Conservation (phyloP, 176 grass and related monocot species). For the Triticum monococcum region DNA sequence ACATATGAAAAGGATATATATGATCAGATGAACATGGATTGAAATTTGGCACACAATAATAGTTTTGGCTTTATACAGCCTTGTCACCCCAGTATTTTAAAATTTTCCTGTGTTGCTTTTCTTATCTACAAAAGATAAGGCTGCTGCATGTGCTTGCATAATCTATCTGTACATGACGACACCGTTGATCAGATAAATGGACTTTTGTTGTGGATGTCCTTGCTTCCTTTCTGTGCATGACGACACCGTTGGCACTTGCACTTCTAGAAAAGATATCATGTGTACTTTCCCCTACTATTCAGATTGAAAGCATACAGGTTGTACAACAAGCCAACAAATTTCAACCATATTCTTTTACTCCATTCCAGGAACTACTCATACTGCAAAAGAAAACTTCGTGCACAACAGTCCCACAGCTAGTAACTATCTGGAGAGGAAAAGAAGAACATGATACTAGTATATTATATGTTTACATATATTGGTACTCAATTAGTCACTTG, state of each 20-base stretch:
- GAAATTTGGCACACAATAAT: too few species aligned
- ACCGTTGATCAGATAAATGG: too few species aligned
- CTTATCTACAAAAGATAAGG: too few species aligned
- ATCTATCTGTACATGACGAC: too few species aligned
- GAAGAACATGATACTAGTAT: neutral
- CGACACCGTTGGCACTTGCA: slow-evolving; percentile 15
- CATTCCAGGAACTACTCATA: neutral
- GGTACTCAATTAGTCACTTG: neutral
- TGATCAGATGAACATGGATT: too few species aligned
- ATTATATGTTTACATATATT: neutral
- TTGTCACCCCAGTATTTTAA: too few species aligned
- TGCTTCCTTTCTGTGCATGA: too few species aligned
- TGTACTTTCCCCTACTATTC: slow-evolving; percentile 22
- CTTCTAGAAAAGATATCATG: slow-evolving; percentile 13
- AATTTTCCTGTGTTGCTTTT: too few species aligned
- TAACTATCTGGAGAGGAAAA: neutral
- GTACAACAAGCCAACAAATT: neutral
- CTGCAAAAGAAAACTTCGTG: neutral
- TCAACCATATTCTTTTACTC: neutral
- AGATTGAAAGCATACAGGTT: slow-evolving; percentile 31
- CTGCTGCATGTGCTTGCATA: too few species aligned
- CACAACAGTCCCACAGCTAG: neutral
- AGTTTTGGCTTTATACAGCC: too few species aligned
- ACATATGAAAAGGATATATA: too few species aligned
- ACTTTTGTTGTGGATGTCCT: too few species aligned